These are phyloP conservation scores for Hortiboletus rubellus DNA, from an alignment of 1,284 basidiomycete genomes.

Conservation along the genomic window DNA sequence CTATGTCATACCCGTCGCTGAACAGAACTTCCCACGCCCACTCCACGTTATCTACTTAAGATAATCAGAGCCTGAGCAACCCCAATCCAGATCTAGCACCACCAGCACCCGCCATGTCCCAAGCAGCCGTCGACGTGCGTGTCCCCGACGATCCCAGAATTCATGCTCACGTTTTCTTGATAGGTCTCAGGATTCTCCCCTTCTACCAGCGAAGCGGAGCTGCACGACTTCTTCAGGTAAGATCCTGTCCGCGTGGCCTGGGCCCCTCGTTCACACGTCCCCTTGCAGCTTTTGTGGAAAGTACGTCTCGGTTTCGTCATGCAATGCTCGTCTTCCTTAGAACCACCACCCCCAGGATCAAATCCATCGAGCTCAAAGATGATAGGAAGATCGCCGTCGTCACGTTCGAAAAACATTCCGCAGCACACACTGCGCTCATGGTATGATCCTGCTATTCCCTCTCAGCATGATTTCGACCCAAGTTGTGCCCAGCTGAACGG, in stretches of 20 bases:
- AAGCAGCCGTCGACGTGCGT: slow-evolving; percentile 26
- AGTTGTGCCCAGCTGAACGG: slow-evolving; percentile 58
- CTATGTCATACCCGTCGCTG: slow-evolving; percentile 15
- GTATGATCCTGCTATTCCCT: slow-evolving; percentile 30
- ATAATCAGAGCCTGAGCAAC: neutral
- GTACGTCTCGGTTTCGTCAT: slow-evolving; percentile 39
- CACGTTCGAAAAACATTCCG: slow-evolving; percentile 72
- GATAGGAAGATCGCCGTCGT: slow-evolving; percentile 51
- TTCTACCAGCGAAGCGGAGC: slow-evolving; percentile 57
- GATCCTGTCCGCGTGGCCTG: slow-evolving; percentile 1
- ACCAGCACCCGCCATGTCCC: slow-evolving; percentile 22
- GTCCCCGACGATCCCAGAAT: neutral
- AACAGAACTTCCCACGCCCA: slow-evolving; percentile 18
- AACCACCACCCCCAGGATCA: slow-evolving; percentile 49
- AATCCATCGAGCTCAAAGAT: slow-evolving; percentile 55
- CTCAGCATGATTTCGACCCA: neutral
- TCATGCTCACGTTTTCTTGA: neutral
- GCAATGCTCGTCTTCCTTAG: neutral
- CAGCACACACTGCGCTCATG: slow-evolving; percentile 81
- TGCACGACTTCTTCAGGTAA: slow-evolving; percentile 79
- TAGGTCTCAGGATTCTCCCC: slow-evolving; percentile 68
- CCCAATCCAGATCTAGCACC: neutral
- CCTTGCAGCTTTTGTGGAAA: slow-evolving; percentile 70
- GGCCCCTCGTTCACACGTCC: slow-evolving; percentile 7
- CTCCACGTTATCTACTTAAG: neutral